phyloP scores from a whole-genome alignment of 139 green algal species.

The Desmodesmus armatus region DNA sequence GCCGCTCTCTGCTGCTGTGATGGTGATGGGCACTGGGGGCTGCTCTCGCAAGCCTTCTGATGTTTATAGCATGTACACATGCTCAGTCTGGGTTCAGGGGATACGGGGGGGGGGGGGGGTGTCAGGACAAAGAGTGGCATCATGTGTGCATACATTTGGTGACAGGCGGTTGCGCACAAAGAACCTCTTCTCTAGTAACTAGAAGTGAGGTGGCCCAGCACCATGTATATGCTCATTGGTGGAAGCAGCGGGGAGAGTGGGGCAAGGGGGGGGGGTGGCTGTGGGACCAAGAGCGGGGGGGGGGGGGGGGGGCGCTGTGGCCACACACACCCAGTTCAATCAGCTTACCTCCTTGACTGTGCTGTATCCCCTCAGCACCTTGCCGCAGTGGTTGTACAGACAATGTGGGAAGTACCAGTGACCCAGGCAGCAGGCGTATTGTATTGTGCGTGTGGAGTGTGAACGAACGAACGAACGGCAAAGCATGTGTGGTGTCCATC shows the following conservation, averaged over 20 bases:
- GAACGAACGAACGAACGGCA: no score
- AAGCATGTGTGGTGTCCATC: slow-evolving; percentile 2
- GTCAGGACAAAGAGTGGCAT: no score
- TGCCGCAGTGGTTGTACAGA: slow-evolving; percentile 97
- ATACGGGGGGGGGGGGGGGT: no score
- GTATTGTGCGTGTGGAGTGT: no score
- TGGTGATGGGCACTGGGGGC: not conserved
- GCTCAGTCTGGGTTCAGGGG: not conserved
- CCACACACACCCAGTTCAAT: slow-evolving; percentile 71
- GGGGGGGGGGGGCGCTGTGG: no score
- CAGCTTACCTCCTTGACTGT: slow-evolving; percentile 88
- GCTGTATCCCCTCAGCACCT: slow-evolving; percentile 89
- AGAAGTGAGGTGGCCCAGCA: not conserved
- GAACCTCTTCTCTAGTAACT: not conserved
- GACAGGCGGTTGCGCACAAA: not conserved
- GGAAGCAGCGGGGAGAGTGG: not conserved
- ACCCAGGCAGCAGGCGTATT: no score
- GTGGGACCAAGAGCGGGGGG: not conserved
- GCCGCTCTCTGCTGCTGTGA: not conserved
- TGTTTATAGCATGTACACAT: not conserved
- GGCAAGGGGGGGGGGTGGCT: not conserved
- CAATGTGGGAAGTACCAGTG: no score
- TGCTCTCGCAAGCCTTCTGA: not conserved
- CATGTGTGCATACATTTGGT: no score
- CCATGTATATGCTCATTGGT: no score